phyloP scores from a whole-genome alignment of 306 rosid species.

The Dalbergia cultrata region DNA sequence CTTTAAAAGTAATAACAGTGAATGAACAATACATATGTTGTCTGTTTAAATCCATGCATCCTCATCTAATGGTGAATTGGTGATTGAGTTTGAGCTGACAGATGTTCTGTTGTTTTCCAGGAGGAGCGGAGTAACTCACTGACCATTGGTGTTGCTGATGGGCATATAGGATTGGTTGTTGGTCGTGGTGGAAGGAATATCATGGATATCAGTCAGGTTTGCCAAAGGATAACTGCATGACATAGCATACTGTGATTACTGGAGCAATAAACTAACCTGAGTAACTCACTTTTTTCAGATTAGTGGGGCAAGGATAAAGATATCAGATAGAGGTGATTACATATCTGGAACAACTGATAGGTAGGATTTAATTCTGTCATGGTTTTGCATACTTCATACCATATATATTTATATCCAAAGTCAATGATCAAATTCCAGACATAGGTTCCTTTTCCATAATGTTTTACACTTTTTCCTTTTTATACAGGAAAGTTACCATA shows the following conservation, averaged over 20 bases:
- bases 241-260: constrained; percentile 27
- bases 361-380: constrained; percentile 50
- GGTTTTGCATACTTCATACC: constrained; percentile 9
- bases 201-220: constrained; percentile 94
- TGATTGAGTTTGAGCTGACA: constrained; percentile 35
- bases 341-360: constrained; percentile 97
- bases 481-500: constrained; percentile 94
- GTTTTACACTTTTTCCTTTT: constrained; percentile 31
- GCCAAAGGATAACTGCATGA: constrained; percentile 34
- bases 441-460: constrained; percentile 2
- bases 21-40: constrained; percentile 14
- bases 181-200: constrained; percentile 99
- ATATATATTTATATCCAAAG: not conserved
- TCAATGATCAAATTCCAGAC: constrained; percentile 11
- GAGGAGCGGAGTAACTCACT: constrained; percentile 87
- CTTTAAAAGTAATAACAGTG: not conserved
- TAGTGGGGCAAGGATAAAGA: constrained; percentile 98
- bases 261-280: constrained; percentile 32
- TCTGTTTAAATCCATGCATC: constrained; percentile 35
- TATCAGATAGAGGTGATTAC: constrained; percentile 97
- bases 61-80: constrained; percentile 28
- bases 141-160: constrained; percentile 92
- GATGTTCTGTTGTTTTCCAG: constrained; percentile 58
- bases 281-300: constrained; percentile 58
- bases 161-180: constrained; percentile 92